Evolutionary conservation across 1,139 yeast genomes (phyloP).

Genomic region (Taphrina betulina): DNA sequence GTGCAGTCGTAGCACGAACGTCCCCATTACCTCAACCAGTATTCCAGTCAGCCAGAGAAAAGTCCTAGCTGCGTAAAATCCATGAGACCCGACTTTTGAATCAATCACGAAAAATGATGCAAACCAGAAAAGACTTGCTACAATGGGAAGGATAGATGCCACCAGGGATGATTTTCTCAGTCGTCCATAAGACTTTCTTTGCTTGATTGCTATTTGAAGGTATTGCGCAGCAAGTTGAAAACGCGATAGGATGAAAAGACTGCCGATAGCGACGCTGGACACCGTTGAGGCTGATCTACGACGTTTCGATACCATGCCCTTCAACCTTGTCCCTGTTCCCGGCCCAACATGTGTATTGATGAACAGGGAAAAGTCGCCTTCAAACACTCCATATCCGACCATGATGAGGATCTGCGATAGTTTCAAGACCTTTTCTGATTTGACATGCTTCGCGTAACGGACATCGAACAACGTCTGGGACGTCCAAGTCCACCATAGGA

Average conservation of each 20-base stretch:
- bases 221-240: constrained; percentile 17
- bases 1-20: constrained; percentile 19
- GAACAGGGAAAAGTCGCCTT: constrained; percentile 19
- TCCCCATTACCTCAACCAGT: constrained; percentile 19
- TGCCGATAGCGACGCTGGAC: constrained; percentile 9
- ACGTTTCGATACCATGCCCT: neutral
- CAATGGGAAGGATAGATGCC: constrained; percentile 13
- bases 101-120: constrained; percentile 15
- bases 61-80: constrained; percentile 12
- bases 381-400: constrained; percentile 28
- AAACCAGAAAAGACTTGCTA: constrained; percentile 22
- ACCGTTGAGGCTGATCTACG: constrained; percentile 8
- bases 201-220: constrained; percentile 12
- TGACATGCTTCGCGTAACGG: constrained; percentile 4
- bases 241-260: constrained; percentile 17
- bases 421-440: constrained; percentile 16
- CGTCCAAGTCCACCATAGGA: constrained; percentile 32
- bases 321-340: neutral
- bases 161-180: neutral
- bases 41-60: constrained; percentile 21
- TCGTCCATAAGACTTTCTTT: neutral
- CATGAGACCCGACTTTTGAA: neutral
- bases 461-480: constrained; percentile 31
- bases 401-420: constrained; percentile 9
- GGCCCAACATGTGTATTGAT: neutral